Evolutionary conservation across 2,329 filamentous ascomycete species (phyloP), one percentile per base, ranked within the genome.

Genomic region (Didymellaceae sp.): DNA sequence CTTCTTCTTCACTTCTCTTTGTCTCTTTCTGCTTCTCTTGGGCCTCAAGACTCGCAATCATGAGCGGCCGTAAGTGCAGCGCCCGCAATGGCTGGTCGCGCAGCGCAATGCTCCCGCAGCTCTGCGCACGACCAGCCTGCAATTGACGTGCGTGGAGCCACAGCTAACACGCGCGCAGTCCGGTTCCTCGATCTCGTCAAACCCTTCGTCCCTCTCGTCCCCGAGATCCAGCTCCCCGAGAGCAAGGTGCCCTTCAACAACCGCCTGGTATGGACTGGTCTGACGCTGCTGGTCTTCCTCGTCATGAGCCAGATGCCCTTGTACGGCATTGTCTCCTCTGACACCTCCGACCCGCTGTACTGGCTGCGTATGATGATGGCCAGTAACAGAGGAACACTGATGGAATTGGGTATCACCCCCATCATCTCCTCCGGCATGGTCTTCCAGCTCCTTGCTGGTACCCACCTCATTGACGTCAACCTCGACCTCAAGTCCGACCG

Each of bases 401-500:
- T 96, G 92, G 92, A 96, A 74, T 74, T 96, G 80, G 91, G 92
- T 82, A 81, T 97, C 68, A 96, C 94, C 18, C 95, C 95, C 68
- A 99, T 99, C 78, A 97, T 99, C 80, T 97, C 94, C 54, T 97
- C 94, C 28, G 94, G 94, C 79, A 99, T 99, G 94, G 91, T 99
- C 72, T 99, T 99, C 86, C 94, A 99, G 87, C 92, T 99, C 72
- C 90, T 99, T 63, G 94, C 94, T 73, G 94, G 94, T 74, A 99
- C 94, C 77, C 94, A 99, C 85, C 89, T 97, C 81, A 97, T 99
- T 79, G 94, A 99, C 76, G 93, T 99, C 83, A 97, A 99, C 86
- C 90, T 99, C 70, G 94, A 99, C 84, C 88, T 97, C 78, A 99
- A 99, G 85, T 94, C 93, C 77, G 94, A 99, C 79, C 94, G 94